Percentiles rank a stretch among this genome's conserved stretches.
phyloP scores from a whole-genome alignment of 345 rosid genomes.

The Salix suchowensis region DNA sequence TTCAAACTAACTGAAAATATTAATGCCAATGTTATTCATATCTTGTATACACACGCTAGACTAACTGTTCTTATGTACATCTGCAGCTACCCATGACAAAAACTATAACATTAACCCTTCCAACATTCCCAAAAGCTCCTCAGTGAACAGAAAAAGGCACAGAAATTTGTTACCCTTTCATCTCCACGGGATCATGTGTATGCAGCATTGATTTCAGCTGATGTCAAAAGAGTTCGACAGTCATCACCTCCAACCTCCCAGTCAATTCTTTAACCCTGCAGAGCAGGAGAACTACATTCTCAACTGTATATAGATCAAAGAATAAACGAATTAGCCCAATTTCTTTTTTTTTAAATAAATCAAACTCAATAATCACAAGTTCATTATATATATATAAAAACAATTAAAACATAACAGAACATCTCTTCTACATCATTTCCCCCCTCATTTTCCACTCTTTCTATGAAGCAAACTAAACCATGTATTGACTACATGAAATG shows the following conservation, averaged over 20 bases:
- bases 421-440: background rate
- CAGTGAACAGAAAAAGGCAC: constrained; percentile 10
- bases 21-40: constrained; percentile 1
- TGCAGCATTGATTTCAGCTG: constrained; percentile 3
- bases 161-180: constrained; percentile 18
- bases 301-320: background rate
- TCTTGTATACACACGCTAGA: constrained; percentile 9
- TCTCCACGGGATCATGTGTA: constrained; percentile 15
- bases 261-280: constrained; percentile 10
- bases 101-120: constrained; percentile 17
- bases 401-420: background rate
- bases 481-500: background rate
- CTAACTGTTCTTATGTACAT: constrained; percentile 16
- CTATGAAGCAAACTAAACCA: background rate
- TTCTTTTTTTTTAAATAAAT: background rate
- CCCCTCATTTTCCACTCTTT: background rate
- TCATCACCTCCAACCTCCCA: constrained; percentile 6
- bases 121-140: constrained; percentile 10
- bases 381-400: background rate
- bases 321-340: background rate
- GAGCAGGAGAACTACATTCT: constrained; percentile 4
- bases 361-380: background rate
- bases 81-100: constrained; percentile 3
- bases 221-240: background rate
- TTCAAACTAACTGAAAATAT: constrained; percentile 6